phyloP scores from a whole-genome alignment of 495 filamentous ascomycete genomes.

The Parmelia sp. region DNA sequence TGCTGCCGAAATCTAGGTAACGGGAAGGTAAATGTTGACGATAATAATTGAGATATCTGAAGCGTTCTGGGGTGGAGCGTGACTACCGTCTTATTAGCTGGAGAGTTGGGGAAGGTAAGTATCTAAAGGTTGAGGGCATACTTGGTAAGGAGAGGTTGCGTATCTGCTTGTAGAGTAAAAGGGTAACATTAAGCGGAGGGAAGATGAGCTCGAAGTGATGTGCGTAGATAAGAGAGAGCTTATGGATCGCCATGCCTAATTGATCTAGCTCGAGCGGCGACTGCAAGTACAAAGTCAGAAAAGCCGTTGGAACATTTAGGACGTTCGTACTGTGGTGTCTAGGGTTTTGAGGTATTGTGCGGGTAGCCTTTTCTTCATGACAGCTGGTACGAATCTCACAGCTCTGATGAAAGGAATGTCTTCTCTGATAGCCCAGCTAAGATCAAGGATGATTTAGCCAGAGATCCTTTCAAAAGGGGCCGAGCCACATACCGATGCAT shows the following conservation, averaged over 20 bases:
- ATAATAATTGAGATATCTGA: constrained; percentile 51
- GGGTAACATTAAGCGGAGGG: constrained; percentile 61
- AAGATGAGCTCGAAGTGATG: constrained; percentile 62
- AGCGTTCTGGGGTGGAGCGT: constrained; percentile 62
- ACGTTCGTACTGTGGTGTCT: constrained; percentile 46
- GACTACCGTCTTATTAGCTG: constrained; percentile 41
- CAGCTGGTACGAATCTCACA: constrained; percentile 49
- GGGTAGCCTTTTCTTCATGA: constrained; percentile 60
- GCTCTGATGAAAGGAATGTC: constrained; percentile 44
- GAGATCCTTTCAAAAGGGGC: neutral
- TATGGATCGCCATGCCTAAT: constrained; percentile 57
- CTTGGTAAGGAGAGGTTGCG: constrained; percentile 70
- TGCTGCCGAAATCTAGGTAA: constrained; percentile 27
- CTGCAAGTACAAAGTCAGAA: neutral
- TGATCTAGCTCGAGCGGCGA: constrained; percentile 42
- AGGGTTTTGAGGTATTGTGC: constrained; percentile 51
- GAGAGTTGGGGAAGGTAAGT: neutral
- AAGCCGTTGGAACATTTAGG: constrained; percentile 21
- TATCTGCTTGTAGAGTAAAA: constrained; percentile 63
- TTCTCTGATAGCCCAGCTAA: constrained; percentile 39
- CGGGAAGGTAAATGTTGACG: constrained; percentile 52
- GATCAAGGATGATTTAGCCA: constrained; percentile 16
- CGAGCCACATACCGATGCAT: constrained; percentile 46
- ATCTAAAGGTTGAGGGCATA: constrained; percentile 35
- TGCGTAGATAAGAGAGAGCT: constrained; percentile 56